Evolutionary conservation across 2,329 filamentous ascomycete species (phyloP), one percentile per base, ranked within the genome.

Genomic region (Clarireedia hainanense): DNA sequence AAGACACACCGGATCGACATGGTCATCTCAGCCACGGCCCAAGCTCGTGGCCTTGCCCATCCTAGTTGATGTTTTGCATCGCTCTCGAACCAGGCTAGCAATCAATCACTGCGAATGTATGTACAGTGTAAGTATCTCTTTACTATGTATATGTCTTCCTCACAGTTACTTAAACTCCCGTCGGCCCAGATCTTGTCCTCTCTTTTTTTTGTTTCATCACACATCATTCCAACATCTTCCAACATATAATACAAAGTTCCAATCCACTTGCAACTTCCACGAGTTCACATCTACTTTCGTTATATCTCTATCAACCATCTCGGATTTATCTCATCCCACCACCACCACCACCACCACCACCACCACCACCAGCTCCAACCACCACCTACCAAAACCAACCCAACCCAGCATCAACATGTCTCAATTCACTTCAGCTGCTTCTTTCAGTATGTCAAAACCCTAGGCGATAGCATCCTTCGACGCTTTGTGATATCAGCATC

Each of bases 241-340:
- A 37, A 50, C 40, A 50, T 45, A 39, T 36, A 48, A 55, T 50
- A 55, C 24, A 43, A 55, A 55, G 47, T 36, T 50, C 52, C n/a
- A 24, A 37, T 50, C 37, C 52, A 37, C 45, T 26, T 47, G 24
- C 10, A 47, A 23, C 15, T 24, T 20, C 10, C 43, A 47, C 15
- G 14, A 5, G 30, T 34, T 34, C 30, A 34, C 30, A 34, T 34
- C 37, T 27, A 15, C 30, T 50, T 24, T 20, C 34, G 17, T 17
- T 17, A 23, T 40, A 27, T 50, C 27, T 50, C 27, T 23, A 23
- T 43, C 30, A 48, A 24, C 12, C 42, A 55, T 20, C 48, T 34
- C 34, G 12, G 20, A 36, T 17, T 24, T 20, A 50, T 20, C 4
- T 4, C 15, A 52, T 23, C 39, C 6, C 20, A 45, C 14, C n/a